Percentiles rank a stretch among this genome's conserved stretches.
phyloP scores from a whole-genome alignment of 176 grass and related monocot species.

The Carex cristatella region DNA sequence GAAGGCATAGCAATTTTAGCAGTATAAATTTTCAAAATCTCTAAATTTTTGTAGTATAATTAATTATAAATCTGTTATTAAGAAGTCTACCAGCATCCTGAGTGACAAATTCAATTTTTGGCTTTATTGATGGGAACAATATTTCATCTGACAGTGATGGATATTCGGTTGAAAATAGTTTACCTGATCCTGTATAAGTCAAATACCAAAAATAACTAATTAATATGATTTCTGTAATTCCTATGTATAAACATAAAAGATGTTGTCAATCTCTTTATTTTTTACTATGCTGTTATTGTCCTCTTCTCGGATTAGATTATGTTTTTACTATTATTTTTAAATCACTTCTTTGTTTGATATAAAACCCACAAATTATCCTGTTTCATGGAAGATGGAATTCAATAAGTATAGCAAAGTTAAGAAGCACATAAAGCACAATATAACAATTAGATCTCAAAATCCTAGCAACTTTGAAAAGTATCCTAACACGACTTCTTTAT shows the following conservation, averaged over 20 bases:
- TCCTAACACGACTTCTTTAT: background rate
- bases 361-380: background rate
- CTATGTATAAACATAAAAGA: background rate
- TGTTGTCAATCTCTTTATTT: background rate
- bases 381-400: background rate
- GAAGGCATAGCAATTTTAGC: too few relatives aligned
- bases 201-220: background rate
- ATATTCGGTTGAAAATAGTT: background rate
- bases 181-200: background rate
- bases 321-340: slow-evolving; percentile 1
- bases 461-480: background rate
- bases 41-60: too few relatives aligned
- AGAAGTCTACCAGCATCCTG: background rate
- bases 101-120: background rate
- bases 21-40: too few relatives aligned
- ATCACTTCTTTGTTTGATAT: background rate
- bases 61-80: background rate
- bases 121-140: background rate
- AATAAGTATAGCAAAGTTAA: background rate
- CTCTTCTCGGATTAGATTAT: background rate
- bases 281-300: background rate
- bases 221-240: background rate
- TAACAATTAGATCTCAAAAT: background rate
- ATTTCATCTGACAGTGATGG: background rate
- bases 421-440: background rate